Evolutionary conservation across 2,329 filamentous ascomycete genomes (phyloP).

Genomic region (Aspergillus ruber): DNA sequence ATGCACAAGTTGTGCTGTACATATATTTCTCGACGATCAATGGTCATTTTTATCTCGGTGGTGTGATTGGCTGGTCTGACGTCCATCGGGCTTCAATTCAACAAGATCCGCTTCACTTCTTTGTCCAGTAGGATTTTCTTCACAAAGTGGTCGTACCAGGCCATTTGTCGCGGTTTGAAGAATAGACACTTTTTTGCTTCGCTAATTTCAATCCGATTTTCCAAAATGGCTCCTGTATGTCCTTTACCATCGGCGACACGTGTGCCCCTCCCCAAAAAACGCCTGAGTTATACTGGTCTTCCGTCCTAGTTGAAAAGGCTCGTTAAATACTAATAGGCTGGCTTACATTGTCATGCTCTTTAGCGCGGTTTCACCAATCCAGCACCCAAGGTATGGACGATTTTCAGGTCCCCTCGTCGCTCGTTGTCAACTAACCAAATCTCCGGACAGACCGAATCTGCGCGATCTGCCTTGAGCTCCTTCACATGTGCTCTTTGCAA

Average conservation of each 20-base stretch:
- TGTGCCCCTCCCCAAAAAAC: too few relatives aligned
- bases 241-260: neutral
- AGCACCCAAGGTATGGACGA: conserved; percentile 35
- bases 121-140: neutral
- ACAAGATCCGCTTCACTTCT: neutral
- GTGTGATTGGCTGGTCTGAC: neutral
- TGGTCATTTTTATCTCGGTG: neutral
- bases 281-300: too few relatives aligned
- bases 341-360: conserved; percentile 1
- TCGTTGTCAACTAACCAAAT: conserved; percentile 3
- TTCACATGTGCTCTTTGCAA: conserved; percentile 84
- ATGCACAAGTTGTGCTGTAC: neutral
- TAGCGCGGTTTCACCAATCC: conserved; percentile 45
- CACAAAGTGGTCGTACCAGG: too few relatives aligned
- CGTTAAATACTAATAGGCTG: neutral
- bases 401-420: neutral
- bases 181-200: too few relatives aligned
- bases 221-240: conserved; percentile 30
- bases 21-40: neutral
- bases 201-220: neutral
- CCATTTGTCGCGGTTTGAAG: too few relatives aligned
- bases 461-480: conserved; percentile 68
- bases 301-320: neutral
- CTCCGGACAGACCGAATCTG: conserved; percentile 48
- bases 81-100: neutral